Evolutionary conservation across 1,284 basidiomycete genomes (phyloP), one percentile per base, ranked within the genome.

Genomic region (Trametes versicolor): DNA sequence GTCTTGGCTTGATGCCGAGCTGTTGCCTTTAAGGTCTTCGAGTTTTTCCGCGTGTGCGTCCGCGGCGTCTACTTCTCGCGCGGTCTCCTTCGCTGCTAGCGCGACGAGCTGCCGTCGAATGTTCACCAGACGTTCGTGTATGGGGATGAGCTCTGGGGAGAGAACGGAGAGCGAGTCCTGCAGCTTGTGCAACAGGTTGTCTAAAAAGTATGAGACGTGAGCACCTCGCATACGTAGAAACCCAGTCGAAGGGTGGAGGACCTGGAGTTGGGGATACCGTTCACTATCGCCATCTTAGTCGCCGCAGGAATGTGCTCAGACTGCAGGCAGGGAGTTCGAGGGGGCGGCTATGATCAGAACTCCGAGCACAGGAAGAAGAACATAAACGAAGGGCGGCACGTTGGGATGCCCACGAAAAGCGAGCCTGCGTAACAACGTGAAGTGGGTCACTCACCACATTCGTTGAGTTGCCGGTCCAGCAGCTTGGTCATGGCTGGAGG

Each of bases 81-180:
- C 76, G 8, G 75, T 75, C 66, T 77, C 75, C 58, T 96, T 95
- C 7, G 95, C 93, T 19, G 96, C 94, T 47, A 99, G 86, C 1
- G 94, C 88, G 45, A 94, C 95, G 25, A 99, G 87, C 76, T 97
- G 92, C 67, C 97, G 90, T 64, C 97, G 90, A 60, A 99, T 86
- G 27, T 87, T 89, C 51, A 99, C 92, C 45, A 99, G 86, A 65
- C 91, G 89, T 77, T 97, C 92, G 78, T 98, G 96, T 58, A 96
- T 87, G 0, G 96, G 95, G 13, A 94, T 86, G 32, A 98, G 89
- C 74, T 98, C 96, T 13, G 90, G 87, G 0, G 93, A 95, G 43
- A 98, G 85, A 19, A 95, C 91, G 2, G 93, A 87, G 27, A 98
- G 80, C 3, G 94, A 95, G n/a, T 92, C 90, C 75, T 94, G 87